phyloP scores from a whole-genome alignment of 2,329 filamentous ascomycete species.

The Clarireedia hainanense region DNA sequence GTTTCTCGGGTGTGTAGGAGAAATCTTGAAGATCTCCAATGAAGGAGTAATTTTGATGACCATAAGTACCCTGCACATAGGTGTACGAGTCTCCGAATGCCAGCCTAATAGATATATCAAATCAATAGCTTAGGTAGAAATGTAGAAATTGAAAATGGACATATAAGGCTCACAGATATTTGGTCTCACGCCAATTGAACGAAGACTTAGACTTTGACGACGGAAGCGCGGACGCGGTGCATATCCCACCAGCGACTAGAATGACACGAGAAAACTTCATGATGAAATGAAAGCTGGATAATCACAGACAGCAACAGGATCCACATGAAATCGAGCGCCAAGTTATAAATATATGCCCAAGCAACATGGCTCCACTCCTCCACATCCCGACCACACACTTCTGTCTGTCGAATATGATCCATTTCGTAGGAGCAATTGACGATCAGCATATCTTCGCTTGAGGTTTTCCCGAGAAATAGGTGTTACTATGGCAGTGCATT shows the following conservation, averaged over 20 bases:
- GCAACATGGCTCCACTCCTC: not conserved
- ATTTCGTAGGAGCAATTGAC: not conserved
- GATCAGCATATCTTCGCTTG: not conserved
- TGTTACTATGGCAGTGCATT: not conserved
- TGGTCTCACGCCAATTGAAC: conserved; percentile 2
- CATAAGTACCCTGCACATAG: conserved; percentile 45
- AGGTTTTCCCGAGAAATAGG: not conserved
- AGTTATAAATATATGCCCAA: not conserved
- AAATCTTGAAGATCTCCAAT: conserved; percentile 45
- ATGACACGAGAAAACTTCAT: not conserved
- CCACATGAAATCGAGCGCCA: not conserved
- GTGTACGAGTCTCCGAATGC: conserved; percentile 46
- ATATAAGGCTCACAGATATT: conserved; percentile 3
- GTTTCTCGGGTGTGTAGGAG: conserved; percentile 35
- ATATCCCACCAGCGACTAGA: not conserved
- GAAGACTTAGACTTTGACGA: not conserved
- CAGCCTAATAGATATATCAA: conserved; percentile 26
- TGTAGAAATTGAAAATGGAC: not conserved
- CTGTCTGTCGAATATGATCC: too few species aligned
- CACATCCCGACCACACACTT: not conserved
- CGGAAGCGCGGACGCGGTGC: not conserved
- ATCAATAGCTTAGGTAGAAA: not conserved
- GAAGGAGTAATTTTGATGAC: conserved; percentile 43
- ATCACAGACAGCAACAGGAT: not conserved
- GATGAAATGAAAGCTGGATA: not conserved